Evolutionary conservation across 352 stramenopile species (phyloP).

Genomic region (Phytopythium helicoides): DNA sequence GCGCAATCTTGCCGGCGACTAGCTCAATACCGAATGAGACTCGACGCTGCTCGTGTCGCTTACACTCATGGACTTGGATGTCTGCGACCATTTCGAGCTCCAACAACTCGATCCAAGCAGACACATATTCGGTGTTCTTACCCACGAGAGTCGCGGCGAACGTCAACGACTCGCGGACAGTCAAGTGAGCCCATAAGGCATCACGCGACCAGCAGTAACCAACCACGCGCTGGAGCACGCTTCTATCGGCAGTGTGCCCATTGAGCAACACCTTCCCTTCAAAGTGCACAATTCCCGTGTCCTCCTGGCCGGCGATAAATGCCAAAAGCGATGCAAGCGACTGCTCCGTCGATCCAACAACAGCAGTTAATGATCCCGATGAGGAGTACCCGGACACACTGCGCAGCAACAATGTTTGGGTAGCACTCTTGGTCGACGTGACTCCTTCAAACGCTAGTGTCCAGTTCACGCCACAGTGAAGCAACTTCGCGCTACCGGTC

Average conservation of each 20-base stretch:
- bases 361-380: conserved; percentile 16
- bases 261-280: conserved; percentile 20
- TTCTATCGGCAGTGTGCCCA: conserved; percentile 11
- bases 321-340: conserved; percentile 15
- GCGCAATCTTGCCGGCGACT: conserved; percentile 13
- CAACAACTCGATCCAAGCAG: conserved; percentile 20
- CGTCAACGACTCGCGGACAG: conserved; percentile 20
- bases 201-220: conserved; percentile 23
- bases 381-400: conserved; percentile 16
- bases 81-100: conserved; percentile 17
- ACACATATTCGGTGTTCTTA: conserved; percentile 1
- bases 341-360: conserved; percentile 13
- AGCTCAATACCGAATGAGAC: conserved; percentile 26
- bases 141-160: conserved; percentile 13
- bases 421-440: conserved; percentile 4
- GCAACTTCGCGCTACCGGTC: neutral
- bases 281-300: neutral
- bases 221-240: conserved; percentile 16
- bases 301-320: conserved; percentile 11
- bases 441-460: conserved; percentile 23
- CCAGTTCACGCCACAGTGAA: conserved; percentile 8
- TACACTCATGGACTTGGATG: conserved; percentile 10
- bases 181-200: conserved; percentile 15
- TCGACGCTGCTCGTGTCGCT: conserved; percentile 13
- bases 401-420: conserved; percentile 8